These are phyloP conservation scores for Ganoderma meredithae DNA, from an alignment of 1,284 basidiomycete genomes.

Conservation along the genomic window DNA sequence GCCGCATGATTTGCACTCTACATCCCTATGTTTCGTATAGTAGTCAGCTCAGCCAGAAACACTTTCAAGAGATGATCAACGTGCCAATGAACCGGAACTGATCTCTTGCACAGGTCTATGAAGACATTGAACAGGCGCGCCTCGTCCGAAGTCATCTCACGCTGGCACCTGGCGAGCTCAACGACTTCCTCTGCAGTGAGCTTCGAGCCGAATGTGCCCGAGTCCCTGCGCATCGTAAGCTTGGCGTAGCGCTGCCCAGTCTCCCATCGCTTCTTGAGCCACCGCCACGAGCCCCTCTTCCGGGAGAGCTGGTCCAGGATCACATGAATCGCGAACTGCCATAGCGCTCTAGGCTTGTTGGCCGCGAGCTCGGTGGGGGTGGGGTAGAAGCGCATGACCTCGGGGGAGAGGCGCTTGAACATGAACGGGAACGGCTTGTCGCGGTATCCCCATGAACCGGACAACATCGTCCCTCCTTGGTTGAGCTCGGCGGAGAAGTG, in stretches of 20 bases:
- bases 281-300: constrained; percentile 3
- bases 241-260: constrained; percentile 3
- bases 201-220: no score
- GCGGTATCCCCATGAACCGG: constrained; percentile 8
- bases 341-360: constrained; percentile 33
- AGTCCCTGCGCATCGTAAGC: neutral
- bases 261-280: constrained; percentile 8
- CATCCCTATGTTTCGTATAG: neutral
- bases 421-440: constrained; percentile 17
- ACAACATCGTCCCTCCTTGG: constrained; percentile 2
- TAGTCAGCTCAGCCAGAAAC: neutral
- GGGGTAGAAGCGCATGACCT: constrained; percentile 34
- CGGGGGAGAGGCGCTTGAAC: constrained; percentile 24
- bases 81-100: constrained; percentile 1
- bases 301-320: constrained; percentile 21
- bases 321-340: constrained; percentile 36
- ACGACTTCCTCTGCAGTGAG: constrained; percentile 7
- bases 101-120: constrained; percentile 1
- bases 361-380: constrained; percentile 24
- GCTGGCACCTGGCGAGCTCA: constrained; percentile 11
- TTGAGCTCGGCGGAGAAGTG: constrained; percentile 5
- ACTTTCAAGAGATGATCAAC: neutral
- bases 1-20: constrained; percentile 8
- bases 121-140: neutral
- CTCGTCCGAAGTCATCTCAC: constrained; percentile 1